phyloP scores from a whole-genome alignment of 805 yeast genomes.

The Yarrowia alimentaria region DNA sequence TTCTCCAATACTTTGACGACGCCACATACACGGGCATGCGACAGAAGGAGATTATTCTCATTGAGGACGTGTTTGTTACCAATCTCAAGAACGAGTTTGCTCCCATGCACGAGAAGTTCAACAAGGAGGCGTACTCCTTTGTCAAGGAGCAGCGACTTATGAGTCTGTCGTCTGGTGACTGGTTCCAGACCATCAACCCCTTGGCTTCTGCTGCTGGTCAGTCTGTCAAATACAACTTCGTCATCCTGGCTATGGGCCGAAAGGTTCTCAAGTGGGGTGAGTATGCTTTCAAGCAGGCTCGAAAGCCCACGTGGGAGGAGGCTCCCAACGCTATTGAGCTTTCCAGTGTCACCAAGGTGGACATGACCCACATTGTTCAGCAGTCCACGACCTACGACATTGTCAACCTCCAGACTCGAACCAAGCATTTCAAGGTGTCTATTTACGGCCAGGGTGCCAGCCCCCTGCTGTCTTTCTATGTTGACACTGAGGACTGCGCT shows the following conservation, averaged over 20 bases:
- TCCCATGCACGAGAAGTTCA: conserved; percentile 50
- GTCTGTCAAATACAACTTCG: conserved; percentile 43
- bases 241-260: conserved; percentile 66
- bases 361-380: conserved; percentile 44
- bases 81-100: conserved; percentile 20
- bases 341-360: conserved; percentile 46
- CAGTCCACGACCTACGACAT: conserved; percentile 39
- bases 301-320: conserved; percentile 52
- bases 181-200: conserved; percentile 57
- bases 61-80: conserved; percentile 30
- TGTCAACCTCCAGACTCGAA: conserved; percentile 58
- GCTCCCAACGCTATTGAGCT: conserved; percentile 34
- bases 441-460: conserved; percentile 46
- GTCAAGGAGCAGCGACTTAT: conserved; percentile 73
- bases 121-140: conserved; percentile 61
- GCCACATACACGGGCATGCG: conserved; percentile 53
- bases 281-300: conserved; percentile 48
- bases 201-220: conserved; percentile 4
- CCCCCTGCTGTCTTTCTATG: conserved; percentile 52
- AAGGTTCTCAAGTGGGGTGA: conserved; percentile 60
- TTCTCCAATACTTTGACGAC: conserved; percentile 45
- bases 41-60: conserved; percentile 49
- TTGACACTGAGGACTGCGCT: conserved; percentile 66
- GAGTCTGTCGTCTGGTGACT: conserved; percentile 70
- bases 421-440: conserved; percentile 55